A percentile compares a stretch with the other conserved stretches of the same genome.
These are phyloP conservation scores for Penicillium sclerotigenum DNA, from an alignment of 2,329 filamentous ascomycete species.

Conservation along the genomic window DNA sequence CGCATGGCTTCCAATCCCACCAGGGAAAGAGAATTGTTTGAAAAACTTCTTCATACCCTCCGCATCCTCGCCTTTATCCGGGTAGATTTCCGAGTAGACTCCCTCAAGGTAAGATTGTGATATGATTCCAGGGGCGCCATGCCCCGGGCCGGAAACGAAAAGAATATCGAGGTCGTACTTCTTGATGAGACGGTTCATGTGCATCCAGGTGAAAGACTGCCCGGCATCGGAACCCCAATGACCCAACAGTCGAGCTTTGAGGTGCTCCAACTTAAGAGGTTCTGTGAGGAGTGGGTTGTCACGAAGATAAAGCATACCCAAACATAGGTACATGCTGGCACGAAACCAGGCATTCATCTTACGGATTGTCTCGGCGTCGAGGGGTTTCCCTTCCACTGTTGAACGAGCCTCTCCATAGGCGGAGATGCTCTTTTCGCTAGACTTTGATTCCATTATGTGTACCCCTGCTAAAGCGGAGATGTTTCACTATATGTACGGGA, in stretches of 20 bases:
- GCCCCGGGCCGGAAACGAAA: slow-evolving; percentile 73
- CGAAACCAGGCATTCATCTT: slow-evolving; percentile 71
- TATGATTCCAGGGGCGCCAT: slow-evolving; percentile 72
- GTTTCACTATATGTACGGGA: neutral
- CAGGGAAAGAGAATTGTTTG: slow-evolving; percentile 79
- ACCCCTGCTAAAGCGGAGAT: neutral
- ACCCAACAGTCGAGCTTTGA: slow-evolving; percentile 71
- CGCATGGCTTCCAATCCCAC: slow-evolving; percentile 73
- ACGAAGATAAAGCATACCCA: slow-evolving; percentile 77
- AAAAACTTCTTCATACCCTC: slow-evolving; percentile 73
- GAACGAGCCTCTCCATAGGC: slow-evolving; percentile 65
- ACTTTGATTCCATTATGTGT: slow-evolving; percentile 19
- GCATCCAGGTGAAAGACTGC: slow-evolving; percentile 76
- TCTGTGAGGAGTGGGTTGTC: slow-evolving; percentile 70
- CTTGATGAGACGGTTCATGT: slow-evolving; percentile 78
- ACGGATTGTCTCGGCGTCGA: slow-evolving; percentile 63
- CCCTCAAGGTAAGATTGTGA: slow-evolving; percentile 76
- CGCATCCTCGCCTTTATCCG: slow-evolving; percentile 65
- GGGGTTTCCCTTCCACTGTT: slow-evolving; percentile 59
- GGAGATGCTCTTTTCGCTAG: slow-evolving; percentile 56
- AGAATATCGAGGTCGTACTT: slow-evolving; percentile 71
- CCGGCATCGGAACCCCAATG: slow-evolving; percentile 80
- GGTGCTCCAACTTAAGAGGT: slow-evolving; percentile 64
- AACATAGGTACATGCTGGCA: slow-evolving; percentile 69
- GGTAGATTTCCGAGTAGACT: slow-evolving; percentile 73